Evolutionary conservation across 805 yeast species (phyloP), one percentile per base, ranked within the genome.

Genomic region (Tetrapisispora taiwanensis): DNA sequence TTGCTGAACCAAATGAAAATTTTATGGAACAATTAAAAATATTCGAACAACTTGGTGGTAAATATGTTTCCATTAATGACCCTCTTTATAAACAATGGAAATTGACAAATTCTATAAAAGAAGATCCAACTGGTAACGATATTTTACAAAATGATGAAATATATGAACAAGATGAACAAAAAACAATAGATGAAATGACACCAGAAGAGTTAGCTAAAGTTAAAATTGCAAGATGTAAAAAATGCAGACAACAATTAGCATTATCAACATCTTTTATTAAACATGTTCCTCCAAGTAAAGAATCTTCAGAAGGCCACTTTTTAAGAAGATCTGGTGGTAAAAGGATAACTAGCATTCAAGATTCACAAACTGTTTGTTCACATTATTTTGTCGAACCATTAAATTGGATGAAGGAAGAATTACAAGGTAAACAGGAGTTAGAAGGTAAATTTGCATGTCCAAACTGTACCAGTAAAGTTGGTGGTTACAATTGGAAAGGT

Each of bases 401-500:
- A 43, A 71, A 71, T 30, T 92, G 98, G 98, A 92, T 92, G 98
- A 75, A 81, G 47, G 68, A 69, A 4, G 95, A 86, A 59, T 66
- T 90, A 33, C 78, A 73, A 39, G 65, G 62, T 13, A 72, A 74
- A 52, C 85, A 85, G 30, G 83, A 79, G 42, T 55, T 92, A 8
- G 97, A 90, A 60, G 98, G 98, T 2, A 85, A 83, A 56, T 78
- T 92, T 36, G 61, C 66, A 10, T 92, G 98, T 62, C 92, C 92
- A 2, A 82, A 81, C 56, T 92, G 98, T 67, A 68, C 69, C 5
- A 71, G 84, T 14, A 92, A 90, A 65, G 76, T 92, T 2, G 98
- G 98, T 13, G 88, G 86, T 0, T 92, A 88, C 60, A 78, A 81
- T 49, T 92, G 98, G 98, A 84, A 81, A 55, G 98, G 98, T 0